Conservation (phyloP, 345 rosid genomes). For the Populus nigra region DNA sequence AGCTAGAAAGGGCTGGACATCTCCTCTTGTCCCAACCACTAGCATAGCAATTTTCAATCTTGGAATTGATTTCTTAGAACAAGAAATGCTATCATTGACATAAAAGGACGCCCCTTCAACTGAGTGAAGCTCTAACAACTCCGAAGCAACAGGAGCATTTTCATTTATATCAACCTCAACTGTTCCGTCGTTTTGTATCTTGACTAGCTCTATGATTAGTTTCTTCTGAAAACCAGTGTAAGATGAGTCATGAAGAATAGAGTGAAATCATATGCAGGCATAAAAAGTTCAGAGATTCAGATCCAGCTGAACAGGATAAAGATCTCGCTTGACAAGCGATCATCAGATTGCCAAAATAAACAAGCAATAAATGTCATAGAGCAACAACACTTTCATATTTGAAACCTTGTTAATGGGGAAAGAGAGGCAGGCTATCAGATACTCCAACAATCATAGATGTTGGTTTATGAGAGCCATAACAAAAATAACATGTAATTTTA, state of each 20-base stretch:
- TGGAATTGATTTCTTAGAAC: slow-evolving; percentile 59
- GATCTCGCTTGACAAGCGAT: not conserved
- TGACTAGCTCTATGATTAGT: slow-evolving; percentile 77
- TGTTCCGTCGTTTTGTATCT: slow-evolving; percentile 89
- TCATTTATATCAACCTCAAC: slow-evolving; percentile 82
- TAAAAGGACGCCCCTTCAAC: slow-evolving; percentile 44
- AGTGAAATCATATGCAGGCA: slow-evolving; percentile 11
- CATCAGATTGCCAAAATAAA: slow-evolving; percentile 8
- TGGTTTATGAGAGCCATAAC: not conserved
- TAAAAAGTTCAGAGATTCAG: not conserved
- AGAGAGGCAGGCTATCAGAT: not conserved
- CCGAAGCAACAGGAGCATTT: slow-evolving; percentile 68
- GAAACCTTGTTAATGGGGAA: not conserved
- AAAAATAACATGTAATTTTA: not conserved
- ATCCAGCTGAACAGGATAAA: not conserved
- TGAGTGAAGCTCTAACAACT: slow-evolving; percentile 66
- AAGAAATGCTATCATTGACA: slow-evolving; percentile 39
- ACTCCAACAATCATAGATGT: not conserved
- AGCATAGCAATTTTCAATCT: slow-evolving; percentile 75
- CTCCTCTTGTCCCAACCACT: slow-evolving; percentile 99
- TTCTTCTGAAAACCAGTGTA: slow-evolving; percentile 51
- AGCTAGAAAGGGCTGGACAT: slow-evolving; percentile 94
- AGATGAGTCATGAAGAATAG: slow-evolving; percentile 3
- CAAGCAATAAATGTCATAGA: not conserved
- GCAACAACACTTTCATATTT: not conserved